A percentile compares a stretch with the other conserved stretches of the same genome.
These are phyloP conservation scores for Drechslera avenae DNA, from an alignment of 2,329 filamentous ascomycete species.

Conservation along the genomic window DNA sequence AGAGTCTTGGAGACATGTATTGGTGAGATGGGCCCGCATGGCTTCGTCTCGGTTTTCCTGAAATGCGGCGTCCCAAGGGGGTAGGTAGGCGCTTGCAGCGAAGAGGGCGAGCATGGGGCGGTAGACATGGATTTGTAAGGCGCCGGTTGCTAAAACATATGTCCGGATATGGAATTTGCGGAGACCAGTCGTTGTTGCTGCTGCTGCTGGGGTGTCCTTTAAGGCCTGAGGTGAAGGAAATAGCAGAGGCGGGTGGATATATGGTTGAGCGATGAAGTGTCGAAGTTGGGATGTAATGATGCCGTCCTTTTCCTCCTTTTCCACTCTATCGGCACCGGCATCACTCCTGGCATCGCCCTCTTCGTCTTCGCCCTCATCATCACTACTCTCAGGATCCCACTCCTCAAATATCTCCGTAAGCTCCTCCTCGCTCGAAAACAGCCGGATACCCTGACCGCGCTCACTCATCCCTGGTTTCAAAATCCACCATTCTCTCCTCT, in stretches of 20 bases:
- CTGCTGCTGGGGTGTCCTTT: slow-evolving; percentile 5
- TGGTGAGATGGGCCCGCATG: slow-evolving; percentile 83
- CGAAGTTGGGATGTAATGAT: slow-evolving; percentile 89
- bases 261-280: slow-evolving; percentile 94
- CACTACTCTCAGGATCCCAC: slow-evolving; percentile 79
- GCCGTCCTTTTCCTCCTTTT: slow-evolving; percentile 50
- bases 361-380: slow-evolving; percentile 58
- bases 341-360: slow-evolving; percentile 48
- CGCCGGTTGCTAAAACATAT: slow-evolving; percentile 83
- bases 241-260: slow-evolving; percentile 87
- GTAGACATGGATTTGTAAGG: slow-evolving; percentile 84
- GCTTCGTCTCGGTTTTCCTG: slow-evolving; percentile 38
- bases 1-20: slow-evolving; percentile 83
- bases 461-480: slow-evolving; percentile 98
- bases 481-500: slow-evolving; percentile 86
- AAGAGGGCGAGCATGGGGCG: slow-evolving; percentile 91
- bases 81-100: slow-evolving; percentile 72
- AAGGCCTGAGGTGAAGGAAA: slow-evolving; percentile 53
- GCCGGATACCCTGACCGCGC: slow-evolving; percentile 85
- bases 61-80: slow-evolving; percentile 59
- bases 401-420: slow-evolving; percentile 87
- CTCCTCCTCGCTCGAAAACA: slow-evolving; percentile 85
- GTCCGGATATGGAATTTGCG: slow-evolving; percentile 95
- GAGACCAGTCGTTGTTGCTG: slow-evolving; percentile 23
- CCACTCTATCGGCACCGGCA: slow-evolving; percentile 30